Conservation (phyloP, 805 yeast genomes). For the Pichia californica region DNA sequence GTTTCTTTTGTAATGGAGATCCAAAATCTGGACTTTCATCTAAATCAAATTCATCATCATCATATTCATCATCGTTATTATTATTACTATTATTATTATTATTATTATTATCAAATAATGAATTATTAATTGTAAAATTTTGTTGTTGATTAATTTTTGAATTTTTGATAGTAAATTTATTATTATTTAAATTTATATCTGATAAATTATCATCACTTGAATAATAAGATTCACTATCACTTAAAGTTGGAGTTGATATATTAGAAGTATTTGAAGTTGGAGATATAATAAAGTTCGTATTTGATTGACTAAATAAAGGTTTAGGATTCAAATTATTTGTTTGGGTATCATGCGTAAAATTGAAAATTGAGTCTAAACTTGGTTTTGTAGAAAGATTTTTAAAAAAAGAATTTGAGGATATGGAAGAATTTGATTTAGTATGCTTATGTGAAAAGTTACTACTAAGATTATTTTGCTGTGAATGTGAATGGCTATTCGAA, state of each 20-base stretch:
- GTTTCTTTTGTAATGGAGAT: conserved; percentile 33
- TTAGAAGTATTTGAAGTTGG: not conserved
- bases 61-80: not conserved
- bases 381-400: conserved; percentile 5
- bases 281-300: not conserved
- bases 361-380: conserved; percentile 8
- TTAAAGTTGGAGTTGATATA: conserved; percentile 1
- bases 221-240: conserved; percentile 1
- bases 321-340: not conserved
- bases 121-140: too few relatives aligned
- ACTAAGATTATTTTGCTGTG: not conserved
- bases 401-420: conserved; percentile 5
- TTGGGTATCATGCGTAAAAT: conserved; percentile 1
- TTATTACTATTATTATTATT: not conserved
- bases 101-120: conserved; percentile 1
- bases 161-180: too few relatives aligned
- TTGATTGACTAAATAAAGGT: not conserved
- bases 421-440: conserved; percentile 7
- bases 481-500: not conserved
- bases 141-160: too few relatives aligned
- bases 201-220: conserved; percentile 6
- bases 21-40: conserved; percentile 24
- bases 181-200: conserved; percentile 4
- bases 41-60: not conserved
- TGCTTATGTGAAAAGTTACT: not conserved